Conservation (phyloP, 345 rosid species). For the Brassica carinata region DNA sequence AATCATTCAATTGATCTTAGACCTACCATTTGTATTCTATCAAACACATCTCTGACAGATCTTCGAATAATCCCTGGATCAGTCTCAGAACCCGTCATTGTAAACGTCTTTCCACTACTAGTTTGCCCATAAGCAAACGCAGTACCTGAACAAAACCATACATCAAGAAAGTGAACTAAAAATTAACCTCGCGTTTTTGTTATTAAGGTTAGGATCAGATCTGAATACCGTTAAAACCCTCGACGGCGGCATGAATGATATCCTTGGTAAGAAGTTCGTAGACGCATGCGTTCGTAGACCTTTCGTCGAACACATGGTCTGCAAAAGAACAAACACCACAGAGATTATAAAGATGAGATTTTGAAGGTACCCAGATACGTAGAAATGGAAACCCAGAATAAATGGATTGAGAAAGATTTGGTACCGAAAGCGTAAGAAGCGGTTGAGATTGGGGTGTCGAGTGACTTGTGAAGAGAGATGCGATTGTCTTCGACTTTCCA, state of each 20-base stretch:
- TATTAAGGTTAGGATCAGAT: not conserved
- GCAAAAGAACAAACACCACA: not conserved
- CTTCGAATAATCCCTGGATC: constrained; percentile 82
- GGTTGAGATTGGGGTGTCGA: constrained; percentile 69
- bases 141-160: constrained; percentile 52
- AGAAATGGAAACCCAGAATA: not conserved
- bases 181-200: not conserved
- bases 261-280: constrained; percentile 84
- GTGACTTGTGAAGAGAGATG: constrained; percentile 51
- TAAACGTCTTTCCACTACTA: constrained; percentile 96
- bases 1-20: not conserved
- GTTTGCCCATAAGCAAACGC: constrained; percentile 99
- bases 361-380: not conserved
- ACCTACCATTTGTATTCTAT: constrained; percentile 54
- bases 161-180: not conserved
- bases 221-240: constrained; percentile 75
- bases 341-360: not conserved
- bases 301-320: constrained; percentile 88
- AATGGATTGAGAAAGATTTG: not conserved
- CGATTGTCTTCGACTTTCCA: constrained; percentile 65
- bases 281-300: constrained; percentile 60
- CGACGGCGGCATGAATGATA: constrained; percentile 76
- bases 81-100: constrained; percentile 83
- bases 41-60: constrained; percentile 73
- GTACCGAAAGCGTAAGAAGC: constrained; percentile 80